Evolutionary conservation across 306 rosid genomes (phyloP), one percentile per base, ranked within the genome.

Genomic region (Quercus glauca): DNA sequence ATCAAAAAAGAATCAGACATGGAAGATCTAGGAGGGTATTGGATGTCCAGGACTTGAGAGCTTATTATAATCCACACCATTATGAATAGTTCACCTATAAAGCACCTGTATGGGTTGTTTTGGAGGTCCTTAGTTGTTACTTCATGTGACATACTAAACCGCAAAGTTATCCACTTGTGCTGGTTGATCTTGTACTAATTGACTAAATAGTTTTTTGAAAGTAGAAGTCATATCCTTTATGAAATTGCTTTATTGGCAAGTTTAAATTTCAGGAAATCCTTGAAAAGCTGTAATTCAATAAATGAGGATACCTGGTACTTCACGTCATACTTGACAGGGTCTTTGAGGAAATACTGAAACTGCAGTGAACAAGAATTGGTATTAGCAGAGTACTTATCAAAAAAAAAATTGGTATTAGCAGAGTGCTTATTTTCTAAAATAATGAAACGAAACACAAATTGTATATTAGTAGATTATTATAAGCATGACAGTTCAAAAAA

Each of bases 301-400:
- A 49, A 52, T 8, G 55, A 55, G 65, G 33, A 51, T 78, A 89
- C 92, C 90, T 89, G 90, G 81, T 89, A 89, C 80, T 89, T 89
- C 45, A 89, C 92, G 71, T 89, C 92, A 29, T 84, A 89, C 82
- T 86, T 86, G 41, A 86, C 90, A 28, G 92, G 92, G 73, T 89
- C 92, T 80, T 89, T 84, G 69, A 89, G 92, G 75, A 89, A 89
- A 85, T 84, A 89, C 80, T 86, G 81, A 75, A 89, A 86, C 92
- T 89, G 84, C 78, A 76, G 45, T 21, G 49, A 15, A 45, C 31
- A 51, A 71, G 69, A 59, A n/a, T 13, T 28, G 18, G 71, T 19
- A 37, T 73, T 41, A 81, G 64, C 45, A 53, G 68, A 21, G 53
- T 71, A 21, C 55, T 15, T 67, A 8, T 67, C 8, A 35, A 6